Base-by-base conservation (phyloP, 768 basidiomycete genomes). In the Amylocystis lapponica region DNA sequence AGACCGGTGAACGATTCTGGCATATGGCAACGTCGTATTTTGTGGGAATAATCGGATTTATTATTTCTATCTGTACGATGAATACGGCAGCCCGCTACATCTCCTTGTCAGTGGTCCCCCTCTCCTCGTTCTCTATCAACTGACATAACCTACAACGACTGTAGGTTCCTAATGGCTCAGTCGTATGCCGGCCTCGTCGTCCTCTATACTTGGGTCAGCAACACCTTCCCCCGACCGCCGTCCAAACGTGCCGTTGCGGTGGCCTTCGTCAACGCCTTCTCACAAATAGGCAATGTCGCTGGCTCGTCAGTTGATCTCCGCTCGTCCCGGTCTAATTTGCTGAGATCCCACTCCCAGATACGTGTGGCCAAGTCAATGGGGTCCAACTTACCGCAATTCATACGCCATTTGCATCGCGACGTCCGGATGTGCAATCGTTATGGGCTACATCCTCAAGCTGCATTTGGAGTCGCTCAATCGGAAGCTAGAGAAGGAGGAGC, bases 241-340 rank as follows among this genome's bases (percentile, higher is more conserved):
- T 80, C 83, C 16, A 94, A 93, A 63, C 81, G 91, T 4, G 86
- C 91, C 1, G 83, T 92, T 9, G 83, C 83, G 5, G 69, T 95
- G 30, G 91, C 88, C 0, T 64, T 89, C 48, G 76, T 91, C 53
- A 91, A 93, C 58, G 78, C 82, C 23, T 78, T 88, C 53, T 83
- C 84, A 3, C 81, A 88, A 54, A 68, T 87, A 2, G 92, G 92
- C 2, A 94, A 94, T 62, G 72, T 95, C 25, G 66, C 80, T 29
- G 92, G 92, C 51, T 82, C 88, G 27, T 60, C 34, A 46, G 58
- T 57, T 2, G 21, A 27, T 21, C 14, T 22, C 29, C 14, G 8
- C 20, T 16, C 2, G 5, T 33, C 16, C 3, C 13, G 6, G 8
- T 11, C 36, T 30, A 14, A 10, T 39, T 22, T 19, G 31, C 27